Percentiles rank a stretch among this genome's conserved stretches.
Conservation (phyloP, 2,329 filamentous ascomycete species). For the Aureobasidium musti region DNA sequence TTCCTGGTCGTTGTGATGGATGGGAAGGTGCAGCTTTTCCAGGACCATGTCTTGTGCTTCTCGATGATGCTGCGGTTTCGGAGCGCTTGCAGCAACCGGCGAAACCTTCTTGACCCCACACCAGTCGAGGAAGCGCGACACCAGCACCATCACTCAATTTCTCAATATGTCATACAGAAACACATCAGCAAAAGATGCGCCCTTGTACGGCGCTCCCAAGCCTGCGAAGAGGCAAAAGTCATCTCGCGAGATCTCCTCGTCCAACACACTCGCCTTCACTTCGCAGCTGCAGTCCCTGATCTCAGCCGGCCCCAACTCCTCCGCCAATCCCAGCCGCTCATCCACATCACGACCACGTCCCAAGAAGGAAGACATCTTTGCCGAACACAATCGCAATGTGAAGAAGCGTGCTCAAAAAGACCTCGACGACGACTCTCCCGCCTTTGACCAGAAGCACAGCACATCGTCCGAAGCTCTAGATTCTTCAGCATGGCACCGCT, state of each 20-base stretch:
- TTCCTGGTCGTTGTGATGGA: not conserved
- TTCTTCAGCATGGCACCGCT: constrained; percentile 60
- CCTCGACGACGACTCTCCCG: constrained; percentile 55
- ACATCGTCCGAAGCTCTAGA: constrained; percentile 65
- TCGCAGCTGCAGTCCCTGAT: constrained; percentile 84
- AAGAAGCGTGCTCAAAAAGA: constrained; percentile 65
- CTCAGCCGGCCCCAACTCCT: constrained; percentile 48
- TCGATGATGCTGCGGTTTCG: constrained; percentile 5
- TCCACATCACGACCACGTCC: constrained; percentile 56
- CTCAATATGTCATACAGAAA: constrained; percentile 24
- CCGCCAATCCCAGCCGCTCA: constrained; percentile 46
- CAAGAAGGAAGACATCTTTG: constrained; percentile 69
- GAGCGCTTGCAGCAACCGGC: not conserved
- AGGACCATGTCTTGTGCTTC: not conserved
- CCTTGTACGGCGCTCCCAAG: constrained; percentile 75
- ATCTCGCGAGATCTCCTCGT: constrained; percentile 66
- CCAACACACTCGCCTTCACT: constrained; percentile 80
- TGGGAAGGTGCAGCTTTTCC: constrained; percentile 4
- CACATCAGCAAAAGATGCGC: constrained; percentile 53
- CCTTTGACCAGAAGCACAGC: constrained; percentile 64
- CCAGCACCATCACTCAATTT: not conserved
- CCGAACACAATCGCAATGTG: constrained; percentile 62
- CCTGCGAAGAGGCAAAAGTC: constrained; percentile 59
- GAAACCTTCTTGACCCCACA: constrained; percentile 19
- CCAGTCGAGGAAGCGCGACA: not conserved